phyloP scores from a whole-genome alignment of 331 rosid species.

The Phaseolus coccineus region DNA sequence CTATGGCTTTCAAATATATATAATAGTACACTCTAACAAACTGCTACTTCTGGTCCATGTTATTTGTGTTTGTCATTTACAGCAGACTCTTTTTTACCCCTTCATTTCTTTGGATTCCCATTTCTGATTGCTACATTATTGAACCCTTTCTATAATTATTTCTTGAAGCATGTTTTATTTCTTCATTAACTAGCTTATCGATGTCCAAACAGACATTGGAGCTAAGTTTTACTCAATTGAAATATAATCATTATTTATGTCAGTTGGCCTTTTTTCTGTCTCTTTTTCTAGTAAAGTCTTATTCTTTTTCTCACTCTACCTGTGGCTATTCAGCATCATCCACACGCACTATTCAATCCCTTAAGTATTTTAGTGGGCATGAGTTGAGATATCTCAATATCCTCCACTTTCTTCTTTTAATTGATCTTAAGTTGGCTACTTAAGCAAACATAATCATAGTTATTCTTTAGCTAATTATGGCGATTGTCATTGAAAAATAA shows the following conservation, averaged over 20 bases:
- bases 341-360: not conserved
- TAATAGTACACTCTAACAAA: not conserved
- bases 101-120: slow-evolving; percentile 18
- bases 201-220: slow-evolving; percentile 17
- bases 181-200: not conserved
- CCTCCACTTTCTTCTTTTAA: not conserved
- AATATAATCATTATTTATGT: not conserved
- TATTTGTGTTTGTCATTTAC: no score
- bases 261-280: slow-evolving; percentile 28
- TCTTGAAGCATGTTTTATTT: not conserved
- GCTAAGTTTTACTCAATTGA: slow-evolving; percentile 13
- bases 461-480: slow-evolving; percentile 18
- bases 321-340: slow-evolving; percentile 38
- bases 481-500: not conserved
- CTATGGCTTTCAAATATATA: not conserved
- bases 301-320: not conserved
- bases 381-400: slow-evolving; percentile 9
- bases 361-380: slow-evolving; percentile 1
- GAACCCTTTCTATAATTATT: not conserved
- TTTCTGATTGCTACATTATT: not conserved
- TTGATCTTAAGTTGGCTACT: not conserved
- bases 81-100: no score
- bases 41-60: no score
- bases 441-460: slow-evolving; percentile 29
- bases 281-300: slow-evolving; percentile 34